Percentiles rank a stretch among this genome's conserved stretches.
Conservation (phyloP, 306 rosid genomes). For the Arachis hypogaea region DNA sequence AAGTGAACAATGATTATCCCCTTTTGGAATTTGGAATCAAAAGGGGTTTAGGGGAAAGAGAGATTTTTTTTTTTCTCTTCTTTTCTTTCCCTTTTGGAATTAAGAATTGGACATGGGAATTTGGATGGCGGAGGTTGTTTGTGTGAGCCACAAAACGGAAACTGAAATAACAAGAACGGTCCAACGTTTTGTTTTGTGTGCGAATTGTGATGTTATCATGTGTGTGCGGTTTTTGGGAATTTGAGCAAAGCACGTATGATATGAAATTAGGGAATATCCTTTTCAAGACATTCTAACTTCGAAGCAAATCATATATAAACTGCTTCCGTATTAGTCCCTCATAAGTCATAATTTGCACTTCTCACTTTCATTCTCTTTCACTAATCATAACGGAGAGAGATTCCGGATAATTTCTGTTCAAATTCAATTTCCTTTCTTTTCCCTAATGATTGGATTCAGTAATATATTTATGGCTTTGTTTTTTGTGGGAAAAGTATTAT, state of each 20-base stretch:
- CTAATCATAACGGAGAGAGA: too few relatives aligned
- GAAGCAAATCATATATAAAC: not conserved
- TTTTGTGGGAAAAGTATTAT: too few relatives aligned
- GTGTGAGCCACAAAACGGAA: conserved; percentile 29
- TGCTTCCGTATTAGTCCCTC: too few relatives aligned
- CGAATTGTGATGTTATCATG: not conserved
- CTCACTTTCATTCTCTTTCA: too few relatives aligned
- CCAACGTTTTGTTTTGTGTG: not conserved
- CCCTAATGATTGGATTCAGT: too few relatives aligned
- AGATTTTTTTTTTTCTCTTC: conserved; percentile 23
- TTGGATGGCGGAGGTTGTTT: conserved; percentile 52
- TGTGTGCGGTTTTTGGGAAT: not conserved
- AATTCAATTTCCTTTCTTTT: too few relatives aligned
- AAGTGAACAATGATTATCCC: conserved; percentile 26
- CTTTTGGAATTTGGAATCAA: conserved; percentile 39
- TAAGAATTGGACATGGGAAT: conserved; percentile 27
- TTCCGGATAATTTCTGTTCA: too few relatives aligned
- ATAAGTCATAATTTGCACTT: too few relatives aligned
- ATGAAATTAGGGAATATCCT: not conserved
- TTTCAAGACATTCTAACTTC: not conserved
- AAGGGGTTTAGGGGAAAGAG: conserved; percentile 32
- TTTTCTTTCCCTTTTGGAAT: too few relatives aligned
- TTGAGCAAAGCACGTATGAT: not conserved
- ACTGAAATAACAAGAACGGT: not conserved
- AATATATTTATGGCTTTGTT: too few relatives aligned